Conservation (phyloP, 106 monocot species). For the Acorus gramineus region DNA sequence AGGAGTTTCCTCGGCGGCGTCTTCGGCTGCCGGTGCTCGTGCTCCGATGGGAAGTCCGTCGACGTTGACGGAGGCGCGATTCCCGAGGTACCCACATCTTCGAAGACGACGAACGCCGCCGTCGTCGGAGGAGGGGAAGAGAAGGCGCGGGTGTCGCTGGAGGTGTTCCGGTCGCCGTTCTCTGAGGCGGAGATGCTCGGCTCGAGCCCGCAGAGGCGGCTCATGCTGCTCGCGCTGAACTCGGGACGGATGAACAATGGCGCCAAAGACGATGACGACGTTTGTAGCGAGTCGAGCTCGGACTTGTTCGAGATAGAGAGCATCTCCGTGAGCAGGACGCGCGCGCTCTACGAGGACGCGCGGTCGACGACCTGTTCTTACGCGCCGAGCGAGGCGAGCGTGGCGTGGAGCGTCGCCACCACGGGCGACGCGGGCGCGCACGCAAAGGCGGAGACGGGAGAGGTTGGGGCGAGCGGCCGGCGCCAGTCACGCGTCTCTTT, state of each 20-base stretch:
- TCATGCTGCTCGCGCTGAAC: not conserved
- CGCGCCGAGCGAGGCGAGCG: conserved; percentile 68
- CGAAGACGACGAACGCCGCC: not conserved
- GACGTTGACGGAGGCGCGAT: conserved; percentile 10
- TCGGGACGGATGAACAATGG: not conserved
- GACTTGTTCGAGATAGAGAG: conserved; percentile 78
- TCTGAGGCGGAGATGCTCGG: not conserved
- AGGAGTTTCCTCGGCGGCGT: conserved; percentile 11
- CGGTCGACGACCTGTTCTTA: conserved; percentile 17
- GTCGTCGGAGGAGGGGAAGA: not conserved
- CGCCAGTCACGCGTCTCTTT: too few species aligned
- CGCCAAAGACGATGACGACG: conserved; percentile 11
- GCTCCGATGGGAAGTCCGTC: conserved; percentile 15
- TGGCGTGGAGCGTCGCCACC: conserved; percentile 59
- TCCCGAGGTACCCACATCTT: too few species aligned
- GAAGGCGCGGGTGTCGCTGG: not conserved
- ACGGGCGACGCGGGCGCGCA: conserved; percentile 25
- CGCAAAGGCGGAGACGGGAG: too few species aligned
- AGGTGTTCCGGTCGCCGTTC: too few species aligned
- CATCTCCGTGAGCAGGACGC: conserved; percentile 10
- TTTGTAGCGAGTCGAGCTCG: conserved; percentile 52
- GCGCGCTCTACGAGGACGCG: conserved; percentile 4
- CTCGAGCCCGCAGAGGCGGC: not conserved
- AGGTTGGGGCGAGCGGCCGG: too few species aligned
- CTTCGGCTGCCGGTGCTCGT: conserved; percentile 21